phyloP scores from a whole-genome alignment of 345 rosid genomes.

The Syzygium aromaticum region DNA sequence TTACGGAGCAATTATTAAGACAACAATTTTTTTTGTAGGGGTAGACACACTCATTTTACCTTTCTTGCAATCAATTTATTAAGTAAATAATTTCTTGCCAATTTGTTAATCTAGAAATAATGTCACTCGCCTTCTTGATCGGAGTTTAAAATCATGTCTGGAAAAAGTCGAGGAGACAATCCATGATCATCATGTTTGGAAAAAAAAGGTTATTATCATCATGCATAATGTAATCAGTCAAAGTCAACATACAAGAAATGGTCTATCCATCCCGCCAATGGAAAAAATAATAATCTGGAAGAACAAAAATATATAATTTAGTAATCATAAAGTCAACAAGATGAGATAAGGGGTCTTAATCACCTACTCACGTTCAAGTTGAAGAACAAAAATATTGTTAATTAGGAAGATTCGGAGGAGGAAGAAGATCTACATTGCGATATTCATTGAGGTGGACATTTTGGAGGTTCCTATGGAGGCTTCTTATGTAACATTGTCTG shows the following conservation, averaged over 20 bases:
- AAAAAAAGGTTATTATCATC: neutral
- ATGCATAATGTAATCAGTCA: neutral
- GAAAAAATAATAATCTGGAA: neutral
- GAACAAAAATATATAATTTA: neutral
- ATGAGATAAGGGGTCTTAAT: neutral
- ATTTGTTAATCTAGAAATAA: neutral
- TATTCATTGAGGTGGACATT: neutral
- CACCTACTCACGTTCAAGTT: neutral
- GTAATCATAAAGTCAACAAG: neutral
- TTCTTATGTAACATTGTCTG: neutral
- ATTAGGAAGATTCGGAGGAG: neutral
- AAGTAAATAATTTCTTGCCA: neutral
- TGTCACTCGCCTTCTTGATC: neutral
- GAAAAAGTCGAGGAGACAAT: neutral
- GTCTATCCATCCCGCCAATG: neutral
- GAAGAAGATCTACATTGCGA: neutral
- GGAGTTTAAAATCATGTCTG: neutral
- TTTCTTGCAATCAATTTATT: neutral
- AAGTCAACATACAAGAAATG: neutral
- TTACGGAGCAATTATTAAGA: neutral
- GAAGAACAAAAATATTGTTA: neutral
- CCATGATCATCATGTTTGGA: neutral
- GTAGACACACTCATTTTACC: neutral
- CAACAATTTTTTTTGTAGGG: neutral
- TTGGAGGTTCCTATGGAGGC: neutral